These are phyloP conservation scores for Aspergillus novoparasiticus DNA, from an alignment of 2,329 filamentous ascomycete genomes.

Conservation along the genomic window DNA sequence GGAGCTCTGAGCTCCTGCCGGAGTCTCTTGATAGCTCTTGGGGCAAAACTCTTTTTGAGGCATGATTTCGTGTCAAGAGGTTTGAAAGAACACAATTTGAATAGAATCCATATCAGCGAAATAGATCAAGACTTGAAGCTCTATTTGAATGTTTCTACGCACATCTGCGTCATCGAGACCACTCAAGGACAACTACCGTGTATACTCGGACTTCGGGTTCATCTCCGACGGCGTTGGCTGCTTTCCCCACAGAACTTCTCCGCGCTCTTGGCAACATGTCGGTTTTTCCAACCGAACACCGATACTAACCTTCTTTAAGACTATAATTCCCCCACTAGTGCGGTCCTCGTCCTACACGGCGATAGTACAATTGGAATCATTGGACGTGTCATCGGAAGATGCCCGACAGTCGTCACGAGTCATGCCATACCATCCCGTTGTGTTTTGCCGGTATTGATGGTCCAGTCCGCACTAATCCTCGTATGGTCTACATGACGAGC, in stretches of 20 bases:
- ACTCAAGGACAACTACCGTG: not conserved
- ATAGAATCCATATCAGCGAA: not conserved
- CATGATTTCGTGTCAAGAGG: conserved; percentile 37
- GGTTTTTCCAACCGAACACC: conserved; percentile 25
- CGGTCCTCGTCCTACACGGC: conserved; percentile 2
- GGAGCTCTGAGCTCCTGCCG: conserved; percentile 22
- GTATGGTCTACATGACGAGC: not conserved
- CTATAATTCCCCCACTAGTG: not conserved
- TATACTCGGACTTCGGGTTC: conserved; percentile 32
- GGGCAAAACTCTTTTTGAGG: conserved; percentile 53
- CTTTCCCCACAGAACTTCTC: not conserved
- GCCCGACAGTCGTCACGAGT: conserved; percentile 14
- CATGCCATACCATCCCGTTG: conserved; percentile 1
- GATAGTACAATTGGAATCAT: conserved; percentile 14
- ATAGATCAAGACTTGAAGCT: conserved; percentile 4
- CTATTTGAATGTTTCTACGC: conserved; percentile 24
- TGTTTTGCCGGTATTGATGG: not conserved
- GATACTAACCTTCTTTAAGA: conserved; percentile 18
- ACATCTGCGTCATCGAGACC: not conserved
- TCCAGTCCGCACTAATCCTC: not conserved
- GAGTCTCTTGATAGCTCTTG: conserved; percentile 37
- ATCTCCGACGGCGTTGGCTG: conserved; percentile 27
- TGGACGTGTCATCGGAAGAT: conserved; percentile 23
- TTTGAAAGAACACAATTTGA: not conserved
- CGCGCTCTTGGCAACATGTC: conserved; percentile 8